Evolutionary conservation across 1,139 yeast species (phyloP).

Genomic region (Pichia sp.): DNA sequence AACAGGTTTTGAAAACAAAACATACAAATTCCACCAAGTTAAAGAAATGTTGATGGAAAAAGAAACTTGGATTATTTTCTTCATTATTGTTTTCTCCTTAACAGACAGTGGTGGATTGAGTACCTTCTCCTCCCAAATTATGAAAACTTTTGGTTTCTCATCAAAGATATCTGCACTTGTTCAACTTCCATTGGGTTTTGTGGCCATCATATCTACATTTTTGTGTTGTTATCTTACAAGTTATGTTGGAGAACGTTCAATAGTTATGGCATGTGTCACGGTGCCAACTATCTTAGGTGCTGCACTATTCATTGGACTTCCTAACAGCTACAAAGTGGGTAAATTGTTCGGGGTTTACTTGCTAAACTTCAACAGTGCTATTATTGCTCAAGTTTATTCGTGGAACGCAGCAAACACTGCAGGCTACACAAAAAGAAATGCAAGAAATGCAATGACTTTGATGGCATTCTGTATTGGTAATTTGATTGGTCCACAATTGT

Average conservation of each 20-base stretch:
- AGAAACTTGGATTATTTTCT: conserved; percentile 20
- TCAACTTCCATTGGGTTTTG: conserved; percentile 41
- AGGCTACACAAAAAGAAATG: conserved; percentile 42
- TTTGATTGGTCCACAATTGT: conserved; percentile 47
- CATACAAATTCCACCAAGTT: conserved; percentile 26
- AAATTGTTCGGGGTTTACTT: conserved; percentile 21
- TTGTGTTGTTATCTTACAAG: conserved; percentile 18
- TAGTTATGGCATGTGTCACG: conserved; percentile 11
- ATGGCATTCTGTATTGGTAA: conserved; percentile 58
- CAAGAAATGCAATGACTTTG: conserved; percentile 54
- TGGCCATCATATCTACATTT: conserved; percentile 16
- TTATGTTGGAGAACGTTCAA: conserved; percentile 16
- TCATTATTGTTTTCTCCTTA: conserved; percentile 37
- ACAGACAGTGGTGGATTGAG: conserved; percentile 44
- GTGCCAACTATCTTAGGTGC: conserved; percentile 20
- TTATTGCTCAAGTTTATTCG: conserved; percentile 36
- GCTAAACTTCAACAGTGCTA: conserved; percentile 17
- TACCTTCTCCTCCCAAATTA: conserved; percentile 45
- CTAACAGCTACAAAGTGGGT: conserved; percentile 16
- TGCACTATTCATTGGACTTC: conserved; percentile 13
- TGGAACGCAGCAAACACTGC: conserved; percentile 52
- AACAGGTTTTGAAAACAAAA: conserved; percentile 39
- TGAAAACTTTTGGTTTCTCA: conserved; percentile 43
- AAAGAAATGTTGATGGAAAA: conserved; percentile 19
- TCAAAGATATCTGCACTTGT: conserved; percentile 37